Percentiles rank a stretch among this genome's conserved stretches.
These are phyloP conservation scores for Malus hybrid DNA, from an alignment of 331 rosid genomes.

Conservation along the genomic window DNA sequence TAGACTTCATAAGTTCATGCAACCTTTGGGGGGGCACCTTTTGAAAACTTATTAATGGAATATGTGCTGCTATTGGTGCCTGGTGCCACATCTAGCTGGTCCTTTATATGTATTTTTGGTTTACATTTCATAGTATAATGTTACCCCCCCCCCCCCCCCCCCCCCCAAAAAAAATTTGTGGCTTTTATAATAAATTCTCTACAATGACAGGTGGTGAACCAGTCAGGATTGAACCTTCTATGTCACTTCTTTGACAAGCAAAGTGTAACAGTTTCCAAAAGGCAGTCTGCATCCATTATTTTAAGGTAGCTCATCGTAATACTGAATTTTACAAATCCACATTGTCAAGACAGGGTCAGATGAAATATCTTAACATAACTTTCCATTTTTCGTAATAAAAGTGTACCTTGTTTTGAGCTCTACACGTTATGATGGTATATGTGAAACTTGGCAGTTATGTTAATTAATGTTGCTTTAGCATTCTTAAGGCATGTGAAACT, in stretches of 20 bases:
- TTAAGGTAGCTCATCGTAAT: slow-evolving; percentile 45
- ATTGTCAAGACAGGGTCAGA: slow-evolving; percentile 1
- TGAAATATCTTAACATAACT: neutral
- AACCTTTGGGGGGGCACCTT: neutral
- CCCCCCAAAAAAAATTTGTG: neutral
- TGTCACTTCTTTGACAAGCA: slow-evolving; percentile 55
- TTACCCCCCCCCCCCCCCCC: too few relatives aligned
- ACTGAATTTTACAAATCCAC: slow-evolving; percentile 10
- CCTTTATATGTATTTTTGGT: neutral
- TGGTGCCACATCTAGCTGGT: neutral
- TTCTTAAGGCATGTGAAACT: neutral
- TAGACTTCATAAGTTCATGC: neutral
- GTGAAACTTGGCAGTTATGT: neutral
- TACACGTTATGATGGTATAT: neutral
- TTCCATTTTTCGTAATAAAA: neutral
- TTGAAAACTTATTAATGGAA: neutral
- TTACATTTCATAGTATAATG: neutral
- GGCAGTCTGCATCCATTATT: slow-evolving; percentile 58
- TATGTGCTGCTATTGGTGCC: neutral
- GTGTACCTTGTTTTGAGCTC: neutral
- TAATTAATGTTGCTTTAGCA: neutral
- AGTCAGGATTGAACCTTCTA: slow-evolving; percentile 60
- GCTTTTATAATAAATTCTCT: neutral
- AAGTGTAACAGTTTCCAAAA: slow-evolving; percentile 52
- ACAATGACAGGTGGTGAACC: slow-evolving; percentile 72